Base-by-base conservation (phyloP, 495 filamentous ascomycete species). In the Lichenothelia convexa region DNA sequence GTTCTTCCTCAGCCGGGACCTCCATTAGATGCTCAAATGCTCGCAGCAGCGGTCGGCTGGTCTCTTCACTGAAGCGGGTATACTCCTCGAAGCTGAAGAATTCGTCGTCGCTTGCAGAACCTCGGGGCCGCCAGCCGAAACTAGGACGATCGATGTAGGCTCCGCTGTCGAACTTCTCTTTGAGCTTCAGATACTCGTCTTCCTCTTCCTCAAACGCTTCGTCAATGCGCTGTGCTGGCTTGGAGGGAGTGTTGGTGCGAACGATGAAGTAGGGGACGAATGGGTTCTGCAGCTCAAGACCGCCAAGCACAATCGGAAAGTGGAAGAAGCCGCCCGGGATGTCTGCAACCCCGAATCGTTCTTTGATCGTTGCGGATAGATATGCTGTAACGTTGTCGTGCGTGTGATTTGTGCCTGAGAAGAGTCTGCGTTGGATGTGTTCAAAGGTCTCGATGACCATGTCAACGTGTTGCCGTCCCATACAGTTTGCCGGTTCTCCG, bases 221-320 rank as follows among this genome's bases (percentile, higher is more conserved):
- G 3, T 50, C 35, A 20, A 69, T 48, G 13, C 46, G 39, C 7
- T 61, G 45, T 0, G 41, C 41, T 3, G 61, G 56, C 4, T 54
- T 49, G 4, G 45, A 27, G 8, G 23, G 38, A n/a, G 57, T 37
- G 4, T 46, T 40, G 20, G 61, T 44, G 32, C 59, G 49, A 11
- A 65, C 46, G 16, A 61, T 46, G 20, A 65, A 53, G 9, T 57
- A 45, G 6, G 53, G 42, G 21, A 73, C 55, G 43, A 73, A 66
- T 5, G 71, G 71, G 42, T 68, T 72, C 15, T 58, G 54, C 2
- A 75, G 50, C 0, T 62, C 68, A 1, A 75, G 59, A 1, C 70
- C 70, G 13, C 71, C 70, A 1, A 73, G 53, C 40, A 69, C 62
- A 16, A 67, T 56, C 3, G 75, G 73, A 38, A 63, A 51, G 46